Conservation (phyloP, 2,329 filamentous ascomycete species). For the Diplodia mutila region DNA sequence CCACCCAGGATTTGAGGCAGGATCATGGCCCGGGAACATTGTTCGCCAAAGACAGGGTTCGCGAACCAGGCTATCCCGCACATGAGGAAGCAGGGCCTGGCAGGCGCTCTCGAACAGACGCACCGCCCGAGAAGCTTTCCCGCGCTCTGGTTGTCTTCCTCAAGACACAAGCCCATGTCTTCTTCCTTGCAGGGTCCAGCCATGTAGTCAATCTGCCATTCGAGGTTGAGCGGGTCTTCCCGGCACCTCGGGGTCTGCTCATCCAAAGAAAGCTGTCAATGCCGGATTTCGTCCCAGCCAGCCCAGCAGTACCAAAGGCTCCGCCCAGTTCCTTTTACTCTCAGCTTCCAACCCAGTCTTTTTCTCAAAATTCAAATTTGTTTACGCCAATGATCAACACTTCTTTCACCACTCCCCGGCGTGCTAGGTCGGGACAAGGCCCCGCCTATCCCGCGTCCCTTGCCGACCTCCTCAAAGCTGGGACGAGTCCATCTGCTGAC, state of each 20-base stretch:
- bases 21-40: constrained; percentile 16
- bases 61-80: constrained; percentile 28
- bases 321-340: constrained; percentile 85
- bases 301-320: constrained; percentile 54
- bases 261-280: constrained; percentile 76
- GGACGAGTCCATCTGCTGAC: constrained; percentile 37
- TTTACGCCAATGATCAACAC: constrained; percentile 27
- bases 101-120: constrained; percentile 30
- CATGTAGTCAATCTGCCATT: constrained; percentile 94
- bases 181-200: constrained; percentile 83
- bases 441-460: constrained; percentile 36
- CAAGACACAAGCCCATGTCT: constrained; percentile 89
- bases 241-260: constrained; percentile 80
- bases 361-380: constrained; percentile 15
- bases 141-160: constrained; percentile 85
- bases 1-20: background rate
- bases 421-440: constrained; percentile 32
- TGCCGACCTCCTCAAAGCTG: constrained; percentile 37
- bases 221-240: constrained; percentile 84
- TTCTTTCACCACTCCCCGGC: constrained; percentile 35
- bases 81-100: constrained; percentile 1
- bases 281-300: constrained; percentile 43
- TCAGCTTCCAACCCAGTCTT: constrained; percentile 28
- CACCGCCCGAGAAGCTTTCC: constrained; percentile 31
- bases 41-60: constrained; percentile 36